Evolutionary conservation across 2,329 filamentous ascomycete species (phyloP).

Genomic region (Colletotrichum sp.): DNA sequence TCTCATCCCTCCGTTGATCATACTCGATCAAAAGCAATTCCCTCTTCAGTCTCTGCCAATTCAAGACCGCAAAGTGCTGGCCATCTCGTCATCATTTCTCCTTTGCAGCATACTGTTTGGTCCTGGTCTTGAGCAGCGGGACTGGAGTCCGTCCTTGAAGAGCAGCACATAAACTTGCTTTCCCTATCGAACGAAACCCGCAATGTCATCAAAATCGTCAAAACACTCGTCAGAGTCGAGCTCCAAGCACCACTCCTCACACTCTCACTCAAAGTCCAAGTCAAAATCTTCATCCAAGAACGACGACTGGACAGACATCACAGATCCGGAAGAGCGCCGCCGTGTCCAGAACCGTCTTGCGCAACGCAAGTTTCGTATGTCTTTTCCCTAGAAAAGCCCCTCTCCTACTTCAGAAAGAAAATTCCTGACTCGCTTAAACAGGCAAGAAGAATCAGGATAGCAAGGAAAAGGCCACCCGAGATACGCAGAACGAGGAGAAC

Average conservation of each 20-base stretch:
- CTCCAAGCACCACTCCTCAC: constrained; percentile 35
- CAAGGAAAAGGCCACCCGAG: constrained; percentile 69
- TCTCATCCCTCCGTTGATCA: background rate
- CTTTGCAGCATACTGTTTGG: background rate
- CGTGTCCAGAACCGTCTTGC: constrained; percentile 80
- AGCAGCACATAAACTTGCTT: background rate
- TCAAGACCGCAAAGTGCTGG: background rate
- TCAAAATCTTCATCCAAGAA: constrained; percentile 43
- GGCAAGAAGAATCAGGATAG: constrained; percentile 74
- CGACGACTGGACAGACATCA: constrained; percentile 73
- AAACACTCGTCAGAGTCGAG: constrained; percentile 25
- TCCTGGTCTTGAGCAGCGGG: background rate
- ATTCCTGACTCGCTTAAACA: constrained; percentile 33
- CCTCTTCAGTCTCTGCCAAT: background rate
- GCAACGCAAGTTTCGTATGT: constrained; percentile 77
- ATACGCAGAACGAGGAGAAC: constrained; percentile 66
- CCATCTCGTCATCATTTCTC: background rate
- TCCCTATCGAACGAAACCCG: background rate
- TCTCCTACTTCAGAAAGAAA: background rate
- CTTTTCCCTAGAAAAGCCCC: background rate
- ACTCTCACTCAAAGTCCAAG: constrained; percentile 45
- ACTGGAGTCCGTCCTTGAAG: background rate
- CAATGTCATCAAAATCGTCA: constrained; percentile 36
- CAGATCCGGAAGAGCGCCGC: constrained; percentile 73
- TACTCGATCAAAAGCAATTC: background rate